A percentile compares a stretch with the other conserved stretches of the same genome.
These are phyloP conservation scores for Sequoia sempervirens DNA, from an alignment of 75 land plant genomes.

Conservation along the genomic window DNA sequence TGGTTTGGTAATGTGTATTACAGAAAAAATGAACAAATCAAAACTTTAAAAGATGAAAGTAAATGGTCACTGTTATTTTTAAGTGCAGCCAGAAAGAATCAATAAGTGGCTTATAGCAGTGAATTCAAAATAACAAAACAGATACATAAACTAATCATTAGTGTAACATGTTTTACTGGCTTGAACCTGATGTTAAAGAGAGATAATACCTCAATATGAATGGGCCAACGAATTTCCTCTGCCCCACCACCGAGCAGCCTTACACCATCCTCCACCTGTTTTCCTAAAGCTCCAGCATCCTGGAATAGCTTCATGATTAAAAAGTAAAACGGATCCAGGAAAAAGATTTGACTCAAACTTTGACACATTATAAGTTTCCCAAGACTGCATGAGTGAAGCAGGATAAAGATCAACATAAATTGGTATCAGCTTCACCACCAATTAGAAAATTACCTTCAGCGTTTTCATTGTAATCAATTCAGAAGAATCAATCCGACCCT, in stretches of 20 bases:
- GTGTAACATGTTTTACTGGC: not conserved
- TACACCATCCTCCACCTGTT: conserved; percentile 82
- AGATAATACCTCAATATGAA: conserved; percentile 78
- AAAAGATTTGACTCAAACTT: not conserved
- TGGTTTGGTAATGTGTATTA: not conserved
- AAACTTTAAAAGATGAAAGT: not conserved
- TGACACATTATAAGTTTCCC: not conserved
- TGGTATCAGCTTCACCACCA: not conserved
- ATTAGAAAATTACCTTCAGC: conserved; percentile 50
- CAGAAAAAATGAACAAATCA: not conserved
- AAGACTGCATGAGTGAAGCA: not conserved
- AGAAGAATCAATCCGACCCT: conserved; percentile 73
- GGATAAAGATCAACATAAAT: not conserved
- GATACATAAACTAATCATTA: not conserved
- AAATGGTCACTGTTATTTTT: not conserved
- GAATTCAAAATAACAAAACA: not conserved
- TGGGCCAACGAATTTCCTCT: conserved; percentile 70
- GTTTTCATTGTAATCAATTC: conserved; percentile 96
- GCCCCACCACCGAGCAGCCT: conserved; percentile 73
- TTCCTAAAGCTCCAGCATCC: conserved; percentile 82
- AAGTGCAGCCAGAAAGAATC: not conserved
- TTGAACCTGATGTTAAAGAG: not conserved
- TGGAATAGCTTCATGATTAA: conserved; percentile 15
- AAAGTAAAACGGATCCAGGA: not conserved
- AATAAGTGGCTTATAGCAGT: not conserved